These are phyloP conservation scores for Cubamyces sp. DNA, from an alignment of 768 basidiomycete genomes.

Conservation along the genomic window DNA sequence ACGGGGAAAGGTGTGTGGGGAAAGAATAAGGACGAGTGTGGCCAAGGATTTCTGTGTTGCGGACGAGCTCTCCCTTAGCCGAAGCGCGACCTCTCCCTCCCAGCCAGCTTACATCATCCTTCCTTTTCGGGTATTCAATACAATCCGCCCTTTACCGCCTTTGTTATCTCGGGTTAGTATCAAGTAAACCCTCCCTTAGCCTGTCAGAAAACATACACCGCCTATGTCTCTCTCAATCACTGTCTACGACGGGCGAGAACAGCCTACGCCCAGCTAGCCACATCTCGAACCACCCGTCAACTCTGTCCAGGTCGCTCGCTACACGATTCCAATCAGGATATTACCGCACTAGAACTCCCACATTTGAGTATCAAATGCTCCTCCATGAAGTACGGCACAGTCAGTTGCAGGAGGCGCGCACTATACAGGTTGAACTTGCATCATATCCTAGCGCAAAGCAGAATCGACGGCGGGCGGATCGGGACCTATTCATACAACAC, in stretches of 20 bases:
- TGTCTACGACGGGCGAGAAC: conserved; percentile 5
- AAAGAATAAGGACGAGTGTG: too few relatives aligned
- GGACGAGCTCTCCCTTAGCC: neutral
- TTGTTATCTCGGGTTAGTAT: neutral
- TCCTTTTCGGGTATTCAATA: neutral
- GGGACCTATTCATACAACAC: conserved; percentile 8
- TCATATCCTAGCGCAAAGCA: too few relatives aligned
- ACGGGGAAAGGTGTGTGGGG: too few relatives aligned
- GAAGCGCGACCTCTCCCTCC: neutral
- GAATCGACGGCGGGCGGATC: neutral
- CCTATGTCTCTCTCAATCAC: neutral
- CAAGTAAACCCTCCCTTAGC: neutral
- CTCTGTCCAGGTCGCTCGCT: too few relatives aligned
- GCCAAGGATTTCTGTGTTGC: too few relatives aligned
- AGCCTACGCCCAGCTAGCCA: conserved; percentile 9
- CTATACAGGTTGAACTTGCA: neutral
- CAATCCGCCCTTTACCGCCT: neutral
- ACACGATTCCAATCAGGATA: too few relatives aligned
- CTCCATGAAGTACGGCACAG: neutral
- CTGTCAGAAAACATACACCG: neutral
- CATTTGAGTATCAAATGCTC: neutral
- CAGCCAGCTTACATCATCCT: neutral
- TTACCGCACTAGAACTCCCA: too few relatives aligned
- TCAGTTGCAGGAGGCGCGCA: too few relatives aligned
- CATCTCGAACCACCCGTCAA: neutral